A percentile compares a stretch with the other conserved stretches of the same genome.
Evolutionary conservation across 1,284 basidiomycete genomes (phyloP).

Genomic region (Ceratobasidium sp.): DNA sequence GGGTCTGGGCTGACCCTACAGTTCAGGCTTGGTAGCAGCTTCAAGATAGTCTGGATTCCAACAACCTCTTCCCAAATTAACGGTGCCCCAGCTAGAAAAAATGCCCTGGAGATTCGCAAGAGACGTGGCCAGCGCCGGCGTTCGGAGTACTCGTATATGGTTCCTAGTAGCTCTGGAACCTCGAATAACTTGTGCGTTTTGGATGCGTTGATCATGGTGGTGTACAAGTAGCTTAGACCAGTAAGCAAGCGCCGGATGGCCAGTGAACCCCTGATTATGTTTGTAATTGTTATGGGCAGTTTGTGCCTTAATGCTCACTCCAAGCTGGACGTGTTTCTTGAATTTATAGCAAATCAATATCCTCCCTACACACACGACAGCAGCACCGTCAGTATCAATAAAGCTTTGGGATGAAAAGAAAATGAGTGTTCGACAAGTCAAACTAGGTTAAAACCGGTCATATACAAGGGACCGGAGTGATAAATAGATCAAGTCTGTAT

Average conservation of each 20-base stretch:
- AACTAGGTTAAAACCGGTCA: too few relatives aligned
- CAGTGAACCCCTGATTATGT: too few relatives aligned
- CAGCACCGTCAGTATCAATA: too few relatives aligned
- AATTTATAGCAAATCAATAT: too few relatives aligned
- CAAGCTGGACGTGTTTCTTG: too few relatives aligned
- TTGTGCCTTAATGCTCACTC: too few relatives aligned
- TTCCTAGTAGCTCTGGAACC: not conserved
- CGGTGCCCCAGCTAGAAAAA: not conserved
- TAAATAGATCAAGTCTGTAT: constrained; percentile 3
- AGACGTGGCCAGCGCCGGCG: not conserved
- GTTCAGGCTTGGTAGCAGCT: not conserved
- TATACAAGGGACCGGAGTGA: not conserved
- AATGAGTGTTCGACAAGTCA: not conserved
- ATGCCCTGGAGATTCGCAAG: not conserved
- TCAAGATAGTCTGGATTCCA: not conserved
- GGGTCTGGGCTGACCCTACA: too few relatives aligned
- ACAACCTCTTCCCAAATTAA: not conserved
- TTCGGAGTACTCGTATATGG: not conserved
- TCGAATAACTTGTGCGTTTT: not conserved
- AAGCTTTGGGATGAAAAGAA: not conserved
- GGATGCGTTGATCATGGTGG: not conserved
- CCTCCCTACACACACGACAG: too few relatives aligned
- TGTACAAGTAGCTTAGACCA: not conserved
- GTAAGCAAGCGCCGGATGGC: too few relatives aligned
- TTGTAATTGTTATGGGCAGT: too few relatives aligned